These are phyloP conservation scores for Saccharomyces hybrid DNA, from an alignment of 1,139 yeast genomes.

Conservation along the genomic window DNA sequence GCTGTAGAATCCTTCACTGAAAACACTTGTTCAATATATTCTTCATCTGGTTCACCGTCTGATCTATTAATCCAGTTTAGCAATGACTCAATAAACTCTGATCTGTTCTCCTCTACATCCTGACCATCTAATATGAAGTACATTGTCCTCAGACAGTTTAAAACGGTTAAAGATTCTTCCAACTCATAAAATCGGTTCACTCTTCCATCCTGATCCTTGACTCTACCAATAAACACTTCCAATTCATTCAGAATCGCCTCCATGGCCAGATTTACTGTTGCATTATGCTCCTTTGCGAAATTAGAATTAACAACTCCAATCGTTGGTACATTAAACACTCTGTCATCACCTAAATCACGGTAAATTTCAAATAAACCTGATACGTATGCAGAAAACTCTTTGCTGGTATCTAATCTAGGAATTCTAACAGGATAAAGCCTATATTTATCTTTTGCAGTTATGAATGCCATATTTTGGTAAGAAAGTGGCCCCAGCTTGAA, in stretches of 20 bases:
- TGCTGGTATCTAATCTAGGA: slow-evolving; percentile 35
- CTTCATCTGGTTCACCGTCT: slow-evolving; percentile 51
- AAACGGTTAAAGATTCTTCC: slow-evolving; percentile 43
- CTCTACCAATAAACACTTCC: slow-evolving; percentile 27
- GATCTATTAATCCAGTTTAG: slow-evolving; percentile 60
- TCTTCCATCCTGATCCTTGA: slow-evolving; percentile 15
- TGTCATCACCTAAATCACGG: slow-evolving; percentile 34
- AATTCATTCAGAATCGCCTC: slow-evolving; percentile 32
- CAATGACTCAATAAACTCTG: slow-evolving; percentile 27
- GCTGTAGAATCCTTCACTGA: slow-evolving; percentile 2
- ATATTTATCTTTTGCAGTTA: slow-evolving; percentile 31
- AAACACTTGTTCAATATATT: slow-evolving; percentile 33
- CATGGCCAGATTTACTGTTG: slow-evolving; percentile 33
- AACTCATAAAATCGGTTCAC: slow-evolving; percentile 34
- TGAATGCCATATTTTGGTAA: slow-evolving; percentile 37
- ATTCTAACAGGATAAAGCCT: slow-evolving; percentile 36
- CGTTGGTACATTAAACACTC: slow-evolving; percentile 33
- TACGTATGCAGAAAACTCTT: slow-evolving; percentile 35
- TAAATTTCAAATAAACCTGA: slow-evolving; percentile 35
- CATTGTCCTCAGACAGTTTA: slow-evolving; percentile 52
- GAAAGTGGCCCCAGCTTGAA: slow-evolving; percentile 38
- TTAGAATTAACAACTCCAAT: slow-evolving; percentile 34
- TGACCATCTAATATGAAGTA: slow-evolving; percentile 40
- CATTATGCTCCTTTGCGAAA: slow-evolving; percentile 30
- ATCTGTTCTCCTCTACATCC: slow-evolving; percentile 37